Evolutionary conservation across 768 basidiomycete genomes (phyloP), one percentile per base, ranked within the genome.

Genomic region (Termitomyces sp.): DNA sequence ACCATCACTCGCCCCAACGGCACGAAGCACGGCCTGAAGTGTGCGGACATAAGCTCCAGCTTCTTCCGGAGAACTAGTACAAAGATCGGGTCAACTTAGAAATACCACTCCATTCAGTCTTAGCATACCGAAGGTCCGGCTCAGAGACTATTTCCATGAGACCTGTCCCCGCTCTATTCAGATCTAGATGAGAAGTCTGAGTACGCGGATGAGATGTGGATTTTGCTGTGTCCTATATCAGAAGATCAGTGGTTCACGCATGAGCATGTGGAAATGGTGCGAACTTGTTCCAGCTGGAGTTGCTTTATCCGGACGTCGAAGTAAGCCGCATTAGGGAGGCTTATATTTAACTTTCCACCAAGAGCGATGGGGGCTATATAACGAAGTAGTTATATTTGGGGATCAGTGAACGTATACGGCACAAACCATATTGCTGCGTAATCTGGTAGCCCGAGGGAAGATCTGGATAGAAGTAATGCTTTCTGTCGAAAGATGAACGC

Each of bases 391-490:
- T 37, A 37, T 47, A 21, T 41, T 55, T 38, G 2, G 22, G 43
- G 24, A 17, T 35, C 14, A 17, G 46, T 8, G 12, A 38, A 56
- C 38, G 17, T 32, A 45, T 19, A 50, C 10, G 46, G 50, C 53
- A 65, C 63, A 60, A 57, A 92, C 92, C 82, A 69, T 98, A 97
- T 59, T 92, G 89, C 66, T 98, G 95, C 0, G 95, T 99, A 58
- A 99, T 96, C 71, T 99, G 97, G 70, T 94, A 98, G 0, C 96
- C 96, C 4, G 88, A 78, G 0, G 97, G 94, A 35, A 97, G 78
- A 69, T 98, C 97, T 5, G 91, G 81, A 65, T 99, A 98, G 69
- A 98, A 98, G 68, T 99, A 99, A 68, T 98, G 97, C 67, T 99
- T 99, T 60, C 97, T 77, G 70, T 98, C 97, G 63, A 98, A 98